Conservation (phyloP, 2,329 filamentous ascomycete genomes). For the Xylariaceae sp. region DNA sequence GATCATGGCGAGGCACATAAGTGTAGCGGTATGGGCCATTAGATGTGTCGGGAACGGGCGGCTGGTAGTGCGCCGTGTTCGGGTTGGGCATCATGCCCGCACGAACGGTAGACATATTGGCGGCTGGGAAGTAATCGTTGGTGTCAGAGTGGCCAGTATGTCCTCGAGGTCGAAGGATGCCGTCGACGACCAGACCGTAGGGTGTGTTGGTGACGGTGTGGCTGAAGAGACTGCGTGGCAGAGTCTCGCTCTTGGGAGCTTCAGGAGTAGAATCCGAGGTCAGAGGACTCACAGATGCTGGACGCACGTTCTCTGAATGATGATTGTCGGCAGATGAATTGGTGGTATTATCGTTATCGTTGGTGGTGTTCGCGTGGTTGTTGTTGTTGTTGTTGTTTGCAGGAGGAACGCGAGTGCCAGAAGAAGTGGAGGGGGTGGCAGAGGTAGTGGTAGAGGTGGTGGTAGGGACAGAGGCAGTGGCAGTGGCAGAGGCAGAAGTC, state of each 20-base stretch:
- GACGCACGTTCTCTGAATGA: too few relatives aligned
- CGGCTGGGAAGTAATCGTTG: constrained; percentile 7
- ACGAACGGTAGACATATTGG: constrained; percentile 39
- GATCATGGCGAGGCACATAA: constrained; percentile 51
- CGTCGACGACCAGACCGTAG: constrained; percentile 19
- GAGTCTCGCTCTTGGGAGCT: neutral
- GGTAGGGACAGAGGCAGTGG: neutral
- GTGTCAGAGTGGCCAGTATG: neutral
- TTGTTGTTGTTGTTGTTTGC: neutral
- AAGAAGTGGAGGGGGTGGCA: neutral
- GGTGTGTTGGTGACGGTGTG: constrained; percentile 19
- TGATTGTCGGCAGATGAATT: neutral
- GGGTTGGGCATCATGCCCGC: constrained; percentile 38
- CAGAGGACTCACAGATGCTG: too few relatives aligned
- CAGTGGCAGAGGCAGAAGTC: too few relatives aligned
- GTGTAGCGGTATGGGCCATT: constrained; percentile 51
- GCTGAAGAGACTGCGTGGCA: neutral
- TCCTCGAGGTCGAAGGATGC: constrained; percentile 14
- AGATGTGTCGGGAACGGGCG: constrained; percentile 53
- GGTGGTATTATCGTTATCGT: neutral
- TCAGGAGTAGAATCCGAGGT: neutral
- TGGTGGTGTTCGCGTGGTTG: neutral
- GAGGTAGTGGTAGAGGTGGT: neutral
- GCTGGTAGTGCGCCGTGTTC: constrained; percentile 49
- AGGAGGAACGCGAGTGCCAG: neutral